Base-by-base conservation (phyloP, 2,329 filamentous ascomycete species). In the Colletotrichum filicis region DNA sequence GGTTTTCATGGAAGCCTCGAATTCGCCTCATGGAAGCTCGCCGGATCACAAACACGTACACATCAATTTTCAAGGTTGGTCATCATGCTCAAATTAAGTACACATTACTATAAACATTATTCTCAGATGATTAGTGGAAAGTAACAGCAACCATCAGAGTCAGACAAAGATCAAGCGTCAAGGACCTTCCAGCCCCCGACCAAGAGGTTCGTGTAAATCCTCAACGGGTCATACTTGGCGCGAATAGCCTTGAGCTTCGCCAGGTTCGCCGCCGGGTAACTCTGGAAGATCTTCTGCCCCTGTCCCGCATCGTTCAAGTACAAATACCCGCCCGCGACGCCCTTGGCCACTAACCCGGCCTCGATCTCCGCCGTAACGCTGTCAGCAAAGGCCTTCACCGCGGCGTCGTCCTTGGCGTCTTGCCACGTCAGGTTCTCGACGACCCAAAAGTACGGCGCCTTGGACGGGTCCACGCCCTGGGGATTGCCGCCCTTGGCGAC, bases 241-340 rank as follows among this genome's bases (percentile, higher is more conserved):
- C 72, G 67, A 26, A 75, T 66, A 5, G 55, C 60, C 49, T 74
- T 73, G 12, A 75, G 64, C 35, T 53, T 60, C 2, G 58, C 64
- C 1, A 75, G 32, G 32, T 73, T 74, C 32, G 37, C 68, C 19
- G 65, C 30, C 1, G 73, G 71, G n/a, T 77, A 76, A 19, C 61
- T 69, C 59, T 74, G 60, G 37, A 75, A 75, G 52, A 75, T 58
- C 2, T 42, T 59, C 64, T 75, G 78, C 0, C 85, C 85, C 60
- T 87, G 82, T 3, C 84, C 83, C 3, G 85, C 85, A 65, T 87
- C 85, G 24, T 79, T 81, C 1, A 86, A 77, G 66, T 85, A 87
- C 76, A 87, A 78, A n/a, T 66, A 75, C 4, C 55, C 58, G 4
- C 66, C 68, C 19, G 68, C 14, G 1, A 74, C 71, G 26, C 75